phyloP scores from a whole-genome alignment of 352 stramenopile genomes.

The Globisporangium yorkense region DNA sequence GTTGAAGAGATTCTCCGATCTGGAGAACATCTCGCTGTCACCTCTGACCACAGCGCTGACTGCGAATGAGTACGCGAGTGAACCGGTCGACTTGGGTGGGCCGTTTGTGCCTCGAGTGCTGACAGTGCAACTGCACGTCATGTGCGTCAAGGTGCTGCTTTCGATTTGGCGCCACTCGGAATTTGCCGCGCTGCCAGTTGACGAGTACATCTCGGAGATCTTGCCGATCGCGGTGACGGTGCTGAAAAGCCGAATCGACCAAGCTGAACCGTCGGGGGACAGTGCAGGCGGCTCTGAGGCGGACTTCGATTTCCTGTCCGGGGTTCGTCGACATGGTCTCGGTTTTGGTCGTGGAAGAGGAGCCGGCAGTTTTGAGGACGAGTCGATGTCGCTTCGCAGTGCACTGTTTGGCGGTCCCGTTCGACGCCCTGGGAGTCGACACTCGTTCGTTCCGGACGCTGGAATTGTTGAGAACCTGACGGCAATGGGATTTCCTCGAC shows the following conservation, averaged over 20 bases:
- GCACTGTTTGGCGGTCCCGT: constrained; percentile 41
- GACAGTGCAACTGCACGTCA: constrained; percentile 52
- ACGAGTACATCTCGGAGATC: constrained; percentile 53
- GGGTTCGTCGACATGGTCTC: constrained; percentile 24
- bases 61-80: constrained; percentile 37
- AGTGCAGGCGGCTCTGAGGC: constrained; percentile 12
- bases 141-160: constrained; percentile 51
- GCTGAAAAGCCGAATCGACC: constrained; percentile 71
- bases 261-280: constrained; percentile 15
- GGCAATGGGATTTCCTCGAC: constrained; percentile 93
- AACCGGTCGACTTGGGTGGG: constrained; percentile 9
- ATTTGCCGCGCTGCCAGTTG: constrained; percentile 33
- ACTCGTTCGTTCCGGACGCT: constrained; percentile 87
- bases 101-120: constrained; percentile 48
- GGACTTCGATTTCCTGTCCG: constrained; percentile 22
- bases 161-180: constrained; percentile 53
- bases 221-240: constrained; percentile 68
- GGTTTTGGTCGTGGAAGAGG: constrained; percentile 24
- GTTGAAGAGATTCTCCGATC: constrained; percentile 58
- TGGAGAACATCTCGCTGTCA: constrained; percentile 57
- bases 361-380: constrained; percentile 26
- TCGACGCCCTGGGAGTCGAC: constrained; percentile 20
- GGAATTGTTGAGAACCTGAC: constrained; percentile 88
- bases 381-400: constrained; percentile 34
- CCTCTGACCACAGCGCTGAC: constrained; percentile 59